Base-by-base conservation (phyloP, 2,329 filamentous ascomycete species). In the Colletotrichum truncatum region DNA sequence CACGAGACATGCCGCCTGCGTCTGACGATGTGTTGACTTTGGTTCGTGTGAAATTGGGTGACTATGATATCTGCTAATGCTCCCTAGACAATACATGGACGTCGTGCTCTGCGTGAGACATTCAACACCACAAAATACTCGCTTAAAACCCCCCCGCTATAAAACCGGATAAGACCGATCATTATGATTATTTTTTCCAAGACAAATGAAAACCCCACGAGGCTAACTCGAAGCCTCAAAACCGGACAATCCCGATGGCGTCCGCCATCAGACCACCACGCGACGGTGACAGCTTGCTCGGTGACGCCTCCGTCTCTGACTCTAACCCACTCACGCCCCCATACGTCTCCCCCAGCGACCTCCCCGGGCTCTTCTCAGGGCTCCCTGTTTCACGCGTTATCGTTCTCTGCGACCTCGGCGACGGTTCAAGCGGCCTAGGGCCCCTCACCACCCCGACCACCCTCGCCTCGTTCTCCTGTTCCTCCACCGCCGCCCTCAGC, bases 291-390 rank as follows among this genome's bases (percentile, higher is more conserved):
- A 41, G 18, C 36, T 81, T 81, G 28, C 73, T 72, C 64, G 80
- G 75, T 62, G 84, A 69, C 53, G 84, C 84, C 2, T 81, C 82
- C 26, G 84, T 80, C 51, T 76, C 71, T 51, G 82, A 55, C 1
- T 78, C 79, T 28, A 80, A 62, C 32, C 79, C 83, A 18, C 82
- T 80, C 1, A 74, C 70, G 14, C 80, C 81, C 18, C 66, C 67
- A 1, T 73, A 66, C 30, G 67, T 67, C n/a, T 69, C 63, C 7
- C 68, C 62, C 66, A 69, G 69, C 14, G 52, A 62, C 23, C 41
- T 26, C 2, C 23, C 46, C n/a, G n/a, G n/a, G n/a, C n/a, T n/a
- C 16, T 49, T 49, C 6, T 49, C 46, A n/a, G n/a, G n/a, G n/a
- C n/a, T n/a, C n/a, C n/a, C n/a, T n/a, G n/a, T n/a, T n/a, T n/a